A percentile compares a stretch with the other conserved stretches of the same genome.
Conservation (phyloP, 345 rosid species). For the Syzygium grande region DNA sequence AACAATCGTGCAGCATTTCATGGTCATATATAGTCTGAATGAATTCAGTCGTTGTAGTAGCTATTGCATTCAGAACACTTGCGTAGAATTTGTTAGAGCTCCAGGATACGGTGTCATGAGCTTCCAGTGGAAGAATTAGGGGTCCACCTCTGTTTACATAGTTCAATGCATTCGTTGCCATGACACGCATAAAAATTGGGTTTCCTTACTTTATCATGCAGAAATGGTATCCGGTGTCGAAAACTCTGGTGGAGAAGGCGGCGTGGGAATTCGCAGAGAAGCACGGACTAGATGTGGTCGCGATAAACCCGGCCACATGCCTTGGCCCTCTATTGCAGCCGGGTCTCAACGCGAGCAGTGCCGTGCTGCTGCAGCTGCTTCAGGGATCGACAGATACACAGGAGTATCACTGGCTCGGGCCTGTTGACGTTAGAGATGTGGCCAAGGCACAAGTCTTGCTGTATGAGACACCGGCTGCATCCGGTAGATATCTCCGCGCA, state of each 20-base stretch:
- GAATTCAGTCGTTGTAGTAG: not conserved
- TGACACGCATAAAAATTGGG: too few relatives aligned
- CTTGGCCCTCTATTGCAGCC: conserved; percentile 73
- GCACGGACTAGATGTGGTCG: conserved; percentile 55
- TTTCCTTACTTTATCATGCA: not conserved
- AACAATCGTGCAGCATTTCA: not conserved
- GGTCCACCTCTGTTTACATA: not conserved
- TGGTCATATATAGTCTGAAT: not conserved
- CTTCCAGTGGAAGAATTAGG: not conserved
- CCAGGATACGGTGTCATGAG: not conserved
- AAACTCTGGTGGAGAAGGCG: conserved; percentile 75
- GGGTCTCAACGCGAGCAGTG: conserved; percentile 68
- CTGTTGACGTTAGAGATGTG: conserved; percentile 69
- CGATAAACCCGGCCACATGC: conserved; percentile 70
- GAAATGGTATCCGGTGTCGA: conserved; percentile 83
- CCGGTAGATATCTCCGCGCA: conserved; percentile 70
- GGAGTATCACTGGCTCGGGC: conserved; percentile 78
- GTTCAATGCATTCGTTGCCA: not conserved
- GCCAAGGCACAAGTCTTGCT: conserved; percentile 58
- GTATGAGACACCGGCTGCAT: conserved; percentile 47
- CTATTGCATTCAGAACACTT: not conserved
- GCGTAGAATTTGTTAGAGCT: not conserved
- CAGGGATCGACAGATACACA: conserved; percentile 57
- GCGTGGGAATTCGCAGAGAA: conserved; percentile 66
- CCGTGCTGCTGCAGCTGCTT: conserved; percentile 51